A percentile compares a stretch with the other conserved stretches of the same genome.
phyloP scores from a whole-genome alignment of 1,139 yeast species.

The Wickerhamomyces sp. region DNA sequence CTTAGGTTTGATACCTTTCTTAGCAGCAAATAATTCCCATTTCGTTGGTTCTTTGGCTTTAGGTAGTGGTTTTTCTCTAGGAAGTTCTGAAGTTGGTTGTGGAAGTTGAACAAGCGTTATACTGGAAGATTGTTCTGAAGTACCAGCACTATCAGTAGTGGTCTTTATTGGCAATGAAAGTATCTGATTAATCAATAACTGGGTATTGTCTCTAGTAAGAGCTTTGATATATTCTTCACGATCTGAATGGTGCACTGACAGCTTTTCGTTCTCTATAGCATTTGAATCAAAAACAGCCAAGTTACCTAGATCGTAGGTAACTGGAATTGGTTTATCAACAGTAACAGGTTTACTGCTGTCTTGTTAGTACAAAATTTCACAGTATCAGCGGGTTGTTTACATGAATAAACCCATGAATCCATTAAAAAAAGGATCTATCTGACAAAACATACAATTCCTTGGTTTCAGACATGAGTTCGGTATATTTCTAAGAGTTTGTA shows the following conservation, averaged over 20 bases:
- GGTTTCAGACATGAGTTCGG: constrained; percentile 13
- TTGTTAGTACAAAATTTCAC: constrained; percentile 5
- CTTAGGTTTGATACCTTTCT: constrained; percentile 90
- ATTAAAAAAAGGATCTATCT: too few relatives aligned
- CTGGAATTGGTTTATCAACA: constrained; percentile 86
- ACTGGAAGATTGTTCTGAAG: constrained; percentile 59
- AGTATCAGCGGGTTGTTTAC: not conserved
- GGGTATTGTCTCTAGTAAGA: constrained; percentile 89
- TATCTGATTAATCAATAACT: constrained; percentile 83
- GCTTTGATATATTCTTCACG: constrained; percentile 63
- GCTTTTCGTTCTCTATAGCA: constrained; percentile 62
- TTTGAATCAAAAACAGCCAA: constrained; percentile 82
- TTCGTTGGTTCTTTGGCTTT: constrained; percentile 88
- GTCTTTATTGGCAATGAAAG: constrained; percentile 84
- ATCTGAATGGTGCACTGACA: constrained; percentile 43
- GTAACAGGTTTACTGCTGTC: constrained; percentile 50
- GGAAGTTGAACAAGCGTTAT: constrained; percentile 85
- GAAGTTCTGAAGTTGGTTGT: constrained; percentile 75
- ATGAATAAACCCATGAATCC: too few relatives aligned
- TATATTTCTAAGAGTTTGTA: too few relatives aligned
- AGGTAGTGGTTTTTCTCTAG: constrained; percentile 95
- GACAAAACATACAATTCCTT: constrained; percentile 9
- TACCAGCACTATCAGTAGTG: constrained; percentile 68
- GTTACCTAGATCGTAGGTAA: constrained; percentile 80
- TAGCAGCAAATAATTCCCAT: constrained; percentile 96